phyloP scores from a whole-genome alignment of 192 early-diverging fungal genomes.

The Podila epicladia region DNA sequence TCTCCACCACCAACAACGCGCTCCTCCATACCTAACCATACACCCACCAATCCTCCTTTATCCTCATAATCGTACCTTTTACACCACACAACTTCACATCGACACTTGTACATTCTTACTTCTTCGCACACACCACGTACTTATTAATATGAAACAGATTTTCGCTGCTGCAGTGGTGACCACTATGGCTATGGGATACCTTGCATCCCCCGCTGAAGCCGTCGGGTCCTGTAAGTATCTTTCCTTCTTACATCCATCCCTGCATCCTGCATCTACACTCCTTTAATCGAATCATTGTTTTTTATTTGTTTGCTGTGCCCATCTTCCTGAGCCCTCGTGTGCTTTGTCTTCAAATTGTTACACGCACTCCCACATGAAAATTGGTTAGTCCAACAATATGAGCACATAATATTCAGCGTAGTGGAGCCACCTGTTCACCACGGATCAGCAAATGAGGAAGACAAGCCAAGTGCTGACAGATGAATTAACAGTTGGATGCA shows the following conservation, averaged over 20 bases:
- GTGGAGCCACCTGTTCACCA: no score
- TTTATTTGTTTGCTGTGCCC: neutral
- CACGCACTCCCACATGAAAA: no score
- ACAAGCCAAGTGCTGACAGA: no score
- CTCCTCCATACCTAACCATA: neutral
- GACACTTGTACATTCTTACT: neutral
- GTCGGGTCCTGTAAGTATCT: constrained; percentile 27
- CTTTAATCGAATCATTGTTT: neutral
- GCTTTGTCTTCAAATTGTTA: no score
- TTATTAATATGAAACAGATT: constrained; percentile 18
- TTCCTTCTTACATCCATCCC: neutral
- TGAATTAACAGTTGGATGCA: neutral
- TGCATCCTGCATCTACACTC: neutral
- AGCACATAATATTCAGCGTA: no score
- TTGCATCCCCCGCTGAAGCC: constrained; percentile 22
- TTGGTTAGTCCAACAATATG: no score
- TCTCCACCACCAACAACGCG: neutral
- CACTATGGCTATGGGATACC: constrained; percentile 17
- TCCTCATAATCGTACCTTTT: neutral
- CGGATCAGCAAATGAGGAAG: no score
- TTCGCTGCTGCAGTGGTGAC: constrained; percentile 18
- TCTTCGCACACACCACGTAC: neutral
- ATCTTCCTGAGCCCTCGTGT: no score
- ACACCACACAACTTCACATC: neutral
- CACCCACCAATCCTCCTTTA: neutral